Conservation (phyloP, 345 rosid species). For the Rhizophora apiculata region DNA sequence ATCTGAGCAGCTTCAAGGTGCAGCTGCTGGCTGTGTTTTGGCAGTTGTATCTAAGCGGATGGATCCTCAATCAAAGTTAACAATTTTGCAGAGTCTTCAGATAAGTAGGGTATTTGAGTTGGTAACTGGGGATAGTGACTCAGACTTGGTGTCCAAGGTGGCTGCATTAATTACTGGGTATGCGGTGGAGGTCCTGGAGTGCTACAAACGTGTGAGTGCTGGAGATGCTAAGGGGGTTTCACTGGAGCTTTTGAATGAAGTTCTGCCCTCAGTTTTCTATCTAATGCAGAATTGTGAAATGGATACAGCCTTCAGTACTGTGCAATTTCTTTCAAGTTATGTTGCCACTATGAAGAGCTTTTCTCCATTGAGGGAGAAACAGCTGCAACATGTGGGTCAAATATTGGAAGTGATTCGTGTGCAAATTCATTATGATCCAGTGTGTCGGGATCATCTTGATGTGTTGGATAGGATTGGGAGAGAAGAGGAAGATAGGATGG, state of each 20-base stretch:
- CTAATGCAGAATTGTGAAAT: constrained; percentile 70
- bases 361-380: constrained; percentile 67
- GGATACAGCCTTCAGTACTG: constrained; percentile 59
- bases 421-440: constrained; percentile 75
- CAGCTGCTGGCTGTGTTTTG: constrained; percentile 83
- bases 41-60: constrained; percentile 89
- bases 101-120: constrained; percentile 66
- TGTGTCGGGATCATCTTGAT: constrained; percentile 64
- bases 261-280: constrained; percentile 76
- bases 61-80: constrained; percentile 68
- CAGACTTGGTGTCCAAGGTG: constrained; percentile 57
- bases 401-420: constrained; percentile 72
- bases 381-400: constrained; percentile 57
- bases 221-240: constrained; percentile 60
- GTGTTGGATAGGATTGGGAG: constrained; percentile 70
- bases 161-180: constrained; percentile 77
- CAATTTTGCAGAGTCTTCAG: constrained; percentile 66
- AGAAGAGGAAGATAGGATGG: constrained; percentile 88
- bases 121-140: constrained; percentile 53
- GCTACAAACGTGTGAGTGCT: constrained; percentile 63
- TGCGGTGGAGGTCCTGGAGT: constrained; percentile 81
- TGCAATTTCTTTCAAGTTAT: constrained; percentile 78
- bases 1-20: constrained; percentile 68
- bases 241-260: constrained; percentile 72
- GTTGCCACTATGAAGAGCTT: constrained; percentile 75